These are phyloP conservation scores for Vitellaria paradoxa DNA, from an alignment of 179 eudicot genomes.

Conservation along the genomic window DNA sequence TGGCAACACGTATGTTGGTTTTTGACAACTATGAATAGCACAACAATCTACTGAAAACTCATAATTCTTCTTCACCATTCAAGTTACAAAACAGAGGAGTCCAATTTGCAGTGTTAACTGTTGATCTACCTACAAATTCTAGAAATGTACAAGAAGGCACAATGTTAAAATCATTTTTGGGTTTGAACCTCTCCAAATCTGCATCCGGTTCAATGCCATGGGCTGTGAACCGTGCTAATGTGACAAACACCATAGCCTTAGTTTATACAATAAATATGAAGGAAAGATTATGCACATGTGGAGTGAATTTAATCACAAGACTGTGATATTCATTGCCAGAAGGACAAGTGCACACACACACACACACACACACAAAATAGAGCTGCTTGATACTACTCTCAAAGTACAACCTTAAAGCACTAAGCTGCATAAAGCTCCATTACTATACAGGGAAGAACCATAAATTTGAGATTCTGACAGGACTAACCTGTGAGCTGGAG, in stretches of 20 bases:
- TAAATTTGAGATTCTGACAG: background rate
- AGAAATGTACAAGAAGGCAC: background rate
- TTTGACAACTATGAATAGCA: background rate
- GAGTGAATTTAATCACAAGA: too few relatives aligned
- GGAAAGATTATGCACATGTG: background rate
- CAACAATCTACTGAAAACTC: background rate
- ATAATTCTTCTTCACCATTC: background rate
- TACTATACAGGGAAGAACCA: background rate
- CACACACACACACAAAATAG: too few relatives aligned
- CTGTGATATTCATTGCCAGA: too few relatives aligned
- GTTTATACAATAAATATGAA: background rate
- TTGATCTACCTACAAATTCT: background rate
- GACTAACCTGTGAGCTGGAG: constrained; percentile 49
- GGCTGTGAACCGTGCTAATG: background rate
- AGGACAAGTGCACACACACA: too few relatives aligned
- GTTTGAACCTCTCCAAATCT: background rate
- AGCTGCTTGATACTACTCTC: too few relatives aligned
- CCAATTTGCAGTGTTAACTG: background rate
- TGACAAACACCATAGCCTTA: background rate
- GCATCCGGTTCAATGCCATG: background rate
- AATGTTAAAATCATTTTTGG: background rate
- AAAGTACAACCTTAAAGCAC: background rate
- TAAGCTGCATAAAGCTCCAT: background rate
- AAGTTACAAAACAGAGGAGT: background rate
- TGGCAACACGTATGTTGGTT: too few relatives aligned